Evolutionary conservation across 2,329 filamentous ascomycete genomes (phyloP), one percentile per base, ranked within the genome.

Genomic region (Eutypella sp.): DNA sequence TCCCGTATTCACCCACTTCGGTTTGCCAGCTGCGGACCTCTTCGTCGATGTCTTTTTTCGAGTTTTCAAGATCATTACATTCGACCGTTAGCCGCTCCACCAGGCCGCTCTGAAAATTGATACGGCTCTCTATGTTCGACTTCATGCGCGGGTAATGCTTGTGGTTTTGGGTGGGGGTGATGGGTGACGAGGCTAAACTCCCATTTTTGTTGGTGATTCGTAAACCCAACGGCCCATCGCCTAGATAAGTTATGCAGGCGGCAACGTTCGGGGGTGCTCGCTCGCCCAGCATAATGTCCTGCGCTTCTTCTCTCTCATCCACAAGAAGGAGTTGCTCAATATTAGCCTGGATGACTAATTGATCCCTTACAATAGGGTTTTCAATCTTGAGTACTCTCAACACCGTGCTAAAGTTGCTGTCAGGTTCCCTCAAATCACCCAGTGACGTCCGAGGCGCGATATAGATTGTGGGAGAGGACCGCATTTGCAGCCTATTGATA

Each of bases 311-410:
- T 23, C 87, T 74, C 24, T 84, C 73, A 45, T 82, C 73, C 44
- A 96, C 81, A 1, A 99, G 73, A 5, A 96, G 79, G 7, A 85
- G 81, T 63, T 96, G 91, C 50, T 99, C 93, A 43, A 96, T 89
- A 6, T 71, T 69, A 55, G 89, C 78, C 50, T 84, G 85, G 62
- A 97, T 93, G 58, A 99, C 85, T 40, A 97, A 71, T 48, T 90
- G 84, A 49, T 89, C 86, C 41, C 83, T 83, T 18, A 96, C 84
- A 37, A 87, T 68, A 18, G 87, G 79, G 54, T 92, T 82, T 49
- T 93, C 87, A 50, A 97, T 87, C 65, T 89, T 84, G 43, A 99
- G 73, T 1, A 88, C 81, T 42, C 88, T 79, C 39, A 96, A 70
- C 50, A 92, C 84, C 0, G 93, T 99, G 54, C 89, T 79, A 46